A percentile compares a stretch with the other conserved stretches of the same genome.
Conservation (phyloP, 2,329 filamentous ascomycete genomes). For the Aureobasidium namibiae region DNA sequence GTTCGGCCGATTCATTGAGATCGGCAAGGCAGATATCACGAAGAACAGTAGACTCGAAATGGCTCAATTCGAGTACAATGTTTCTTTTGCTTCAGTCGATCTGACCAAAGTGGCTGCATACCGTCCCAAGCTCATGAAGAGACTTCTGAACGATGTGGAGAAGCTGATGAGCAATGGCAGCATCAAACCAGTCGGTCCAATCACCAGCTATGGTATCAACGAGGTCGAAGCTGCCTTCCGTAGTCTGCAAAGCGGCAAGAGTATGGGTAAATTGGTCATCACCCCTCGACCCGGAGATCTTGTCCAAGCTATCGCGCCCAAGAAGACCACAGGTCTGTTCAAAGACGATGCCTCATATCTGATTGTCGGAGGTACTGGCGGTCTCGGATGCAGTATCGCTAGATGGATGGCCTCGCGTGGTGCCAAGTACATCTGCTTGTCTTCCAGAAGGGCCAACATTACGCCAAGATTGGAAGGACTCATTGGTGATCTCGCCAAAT, state of each 20-base stretch:
- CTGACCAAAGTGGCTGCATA: slow-evolving; percentile 10
- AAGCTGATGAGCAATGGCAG: slow-evolving; percentile 13
- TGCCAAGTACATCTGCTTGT: slow-evolving; percentile 16
- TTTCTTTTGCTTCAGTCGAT: slow-evolving; percentile 14
- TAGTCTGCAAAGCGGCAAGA: slow-evolving; percentile 17
- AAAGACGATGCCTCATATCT: slow-evolving; percentile 15
- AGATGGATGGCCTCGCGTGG: slow-evolving; percentile 15
- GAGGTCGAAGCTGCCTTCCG: slow-evolving; percentile 12
- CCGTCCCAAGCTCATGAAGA: slow-evolving; percentile 16
- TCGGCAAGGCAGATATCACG: slow-evolving; percentile 18
- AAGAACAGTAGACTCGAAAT: slow-evolving; percentile 13
- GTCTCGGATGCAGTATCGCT: slow-evolving; percentile 17
- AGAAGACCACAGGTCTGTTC: slow-evolving; percentile 1
- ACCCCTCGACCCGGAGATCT: not conserved
- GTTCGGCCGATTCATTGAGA: slow-evolving; percentile 24
- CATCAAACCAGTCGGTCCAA: slow-evolving; percentile 14
- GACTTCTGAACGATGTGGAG: slow-evolving; percentile 16
- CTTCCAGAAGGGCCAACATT: not conserved
- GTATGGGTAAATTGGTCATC: slow-evolving; percentile 20
- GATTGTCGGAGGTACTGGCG: slow-evolving; percentile 20
- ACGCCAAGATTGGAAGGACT: not conserved
- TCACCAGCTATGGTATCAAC: slow-evolving; percentile 15
- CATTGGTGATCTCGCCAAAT: not conserved
- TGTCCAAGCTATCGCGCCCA: not conserved
- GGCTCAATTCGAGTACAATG: slow-evolving; percentile 19